Conservation (phyloP, 1,284 basidiomycete genomes). For the Ceratobasidium sp. region DNA sequence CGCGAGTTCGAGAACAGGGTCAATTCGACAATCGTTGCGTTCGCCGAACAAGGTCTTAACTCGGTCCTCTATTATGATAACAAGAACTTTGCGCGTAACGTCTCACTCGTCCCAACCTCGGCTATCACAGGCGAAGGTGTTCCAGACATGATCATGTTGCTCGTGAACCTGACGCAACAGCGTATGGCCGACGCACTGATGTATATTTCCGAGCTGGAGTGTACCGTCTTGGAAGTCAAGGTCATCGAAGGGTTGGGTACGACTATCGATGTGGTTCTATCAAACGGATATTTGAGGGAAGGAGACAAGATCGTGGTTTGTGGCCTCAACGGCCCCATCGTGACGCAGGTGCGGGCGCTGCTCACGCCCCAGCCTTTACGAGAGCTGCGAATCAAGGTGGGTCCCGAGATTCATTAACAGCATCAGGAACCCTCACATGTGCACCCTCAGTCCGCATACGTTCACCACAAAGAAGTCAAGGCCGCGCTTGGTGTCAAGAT, state of each 20-base stretch:
- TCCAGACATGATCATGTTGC: slow-evolving; percentile 99
- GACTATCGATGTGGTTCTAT: slow-evolving; percentile 97
- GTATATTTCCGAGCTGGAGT: slow-evolving; percentile 98
- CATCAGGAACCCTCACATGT: slow-evolving; percentile 30
- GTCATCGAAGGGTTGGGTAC: slow-evolving; percentile 98
- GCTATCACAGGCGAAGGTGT: slow-evolving; percentile 98
- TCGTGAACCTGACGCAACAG: slow-evolving; percentile 97
- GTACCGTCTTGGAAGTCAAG: slow-evolving; percentile 99
- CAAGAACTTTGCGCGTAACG: slow-evolving; percentile 94
- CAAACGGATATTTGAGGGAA: slow-evolving; percentile 94
- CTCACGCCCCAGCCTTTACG: slow-evolving; percentile 97
- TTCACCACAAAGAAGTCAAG: slow-evolving; percentile 98
- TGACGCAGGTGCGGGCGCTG: slow-evolving; percentile 94
- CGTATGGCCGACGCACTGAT: slow-evolving; percentile 98
- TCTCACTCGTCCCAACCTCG: slow-evolving; percentile 97
- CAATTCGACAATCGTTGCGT: slow-evolving; percentile 88
- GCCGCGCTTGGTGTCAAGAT: slow-evolving; percentile 99
- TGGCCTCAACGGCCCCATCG: slow-evolving; percentile 97
- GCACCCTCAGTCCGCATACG: slow-evolving; percentile 83
- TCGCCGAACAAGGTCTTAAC: slow-evolving; percentile 98
- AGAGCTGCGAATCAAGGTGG: slow-evolving; percentile 94
- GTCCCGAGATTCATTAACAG: slow-evolving; percentile 48
- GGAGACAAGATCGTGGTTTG: slow-evolving; percentile 97
- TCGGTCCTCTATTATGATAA: slow-evolving; percentile 97
- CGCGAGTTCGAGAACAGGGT: slow-evolving; percentile 95